Evolutionary conservation across 129 eudicot species (phyloP), one percentile per base, ranked within the genome.

Genomic region (Arctium lappa): DNA sequence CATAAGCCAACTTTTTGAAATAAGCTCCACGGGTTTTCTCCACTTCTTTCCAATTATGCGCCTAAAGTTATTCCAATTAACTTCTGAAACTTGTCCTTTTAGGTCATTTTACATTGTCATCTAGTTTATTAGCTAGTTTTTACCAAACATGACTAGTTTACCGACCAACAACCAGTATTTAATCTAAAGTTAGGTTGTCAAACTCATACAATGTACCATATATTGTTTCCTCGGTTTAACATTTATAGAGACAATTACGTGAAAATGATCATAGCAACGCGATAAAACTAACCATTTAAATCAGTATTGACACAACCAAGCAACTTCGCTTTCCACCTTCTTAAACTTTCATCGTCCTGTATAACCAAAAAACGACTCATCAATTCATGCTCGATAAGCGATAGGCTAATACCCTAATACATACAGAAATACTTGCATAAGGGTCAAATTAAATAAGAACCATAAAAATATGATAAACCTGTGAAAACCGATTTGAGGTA

Each of bases 261-360:
- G 5, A 76, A 8, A 76, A 46, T 6, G 70, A 76, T 50, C 38
- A 76, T 37, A 56, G 53, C 13, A 82, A 48, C 8, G 37, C 32
- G 30, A 40, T 66, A 31, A 77, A n/a, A 88, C 96, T 68, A 86
- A 93, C 98, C 98, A 83, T 88, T 73, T 38, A 91, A 90, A 82
- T 91, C 92, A 22, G 88, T 86, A 84, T 91, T 94, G 3, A 91
- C 82, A 74, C 91, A 84, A 46, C 98, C 98, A 56, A 93, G 91
- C 73, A 93, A 83, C 89, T 93, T 86, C 89, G 91, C 98, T 86
- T 93, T 93, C 98, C 98, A 93, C 83, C 98, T 91, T 79, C 92
- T 86, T 80, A 90, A 87, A 76, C 97, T 93, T 87, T 90, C 95
- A 71, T 90, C 95, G 72, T 93, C 97, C 95, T 93, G 77, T 37